Percentiles rank a stretch among this genome's conserved stretches.
Conservation (phyloP, 345 rosid species). For the Salix purpurea region DNA sequence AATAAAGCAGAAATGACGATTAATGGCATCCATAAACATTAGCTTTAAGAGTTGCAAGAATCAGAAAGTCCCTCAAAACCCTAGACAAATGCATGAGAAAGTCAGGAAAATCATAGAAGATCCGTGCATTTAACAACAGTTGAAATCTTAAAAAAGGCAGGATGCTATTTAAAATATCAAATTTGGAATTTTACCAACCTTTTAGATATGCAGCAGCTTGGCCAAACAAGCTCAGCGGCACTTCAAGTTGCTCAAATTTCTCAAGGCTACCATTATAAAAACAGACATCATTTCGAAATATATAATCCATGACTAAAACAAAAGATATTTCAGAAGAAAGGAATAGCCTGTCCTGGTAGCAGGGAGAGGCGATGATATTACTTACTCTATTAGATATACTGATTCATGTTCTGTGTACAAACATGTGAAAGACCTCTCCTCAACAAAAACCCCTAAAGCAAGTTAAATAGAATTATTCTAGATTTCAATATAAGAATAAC, state of each 20-base stretch:
- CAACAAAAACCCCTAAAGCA: constrained; percentile 69
- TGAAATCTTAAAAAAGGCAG: neutral
- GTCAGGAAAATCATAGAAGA: neutral
- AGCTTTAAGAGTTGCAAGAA: neutral
- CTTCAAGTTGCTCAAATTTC: constrained; percentile 84
- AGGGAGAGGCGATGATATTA: constrained; percentile 7
- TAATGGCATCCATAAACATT: neutral
- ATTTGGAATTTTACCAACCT: constrained; percentile 44
- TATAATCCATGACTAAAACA: neutral
- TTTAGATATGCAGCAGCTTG: constrained; percentile 64
- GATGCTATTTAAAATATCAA: neutral
- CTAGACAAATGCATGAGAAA: neutral
- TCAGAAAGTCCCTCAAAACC: neutral
- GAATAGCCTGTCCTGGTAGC: neutral
- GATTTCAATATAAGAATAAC: neutral
- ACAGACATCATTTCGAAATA: neutral
- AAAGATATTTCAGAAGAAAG: neutral
- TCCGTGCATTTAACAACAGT: neutral
- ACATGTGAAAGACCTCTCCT: constrained; percentile 75
- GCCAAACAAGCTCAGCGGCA: constrained; percentile 69
- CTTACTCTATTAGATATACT: constrained; percentile 83
- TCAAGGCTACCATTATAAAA: constrained; percentile 45
- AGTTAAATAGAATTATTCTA: constrained; percentile 7
- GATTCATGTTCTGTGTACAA: constrained; percentile 62
- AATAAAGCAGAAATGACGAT: neutral